A percentile compares a stretch with the other conserved stretches of the same genome.
These are phyloP conservation scores for Nemania sp. DNA, from an alignment of 2,329 filamentous ascomycete genomes.

Conservation along the genomic window DNA sequence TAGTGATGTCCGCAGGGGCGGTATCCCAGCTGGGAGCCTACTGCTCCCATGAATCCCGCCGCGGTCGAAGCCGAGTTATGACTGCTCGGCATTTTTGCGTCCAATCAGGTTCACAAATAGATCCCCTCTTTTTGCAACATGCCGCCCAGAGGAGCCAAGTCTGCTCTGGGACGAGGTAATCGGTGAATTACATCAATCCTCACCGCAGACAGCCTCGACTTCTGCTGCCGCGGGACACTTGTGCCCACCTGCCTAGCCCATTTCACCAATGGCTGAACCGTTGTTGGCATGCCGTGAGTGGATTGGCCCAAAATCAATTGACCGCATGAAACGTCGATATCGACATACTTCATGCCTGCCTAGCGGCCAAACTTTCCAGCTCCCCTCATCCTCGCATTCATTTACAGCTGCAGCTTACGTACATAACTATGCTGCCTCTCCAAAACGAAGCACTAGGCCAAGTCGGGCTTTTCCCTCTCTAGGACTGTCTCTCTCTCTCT, in stretches of 20 bases:
- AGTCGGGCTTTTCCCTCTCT: too few species aligned
- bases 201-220: conserved; percentile 33
- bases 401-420: background rate
- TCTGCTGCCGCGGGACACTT: conserved; percentile 25
- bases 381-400: background rate
- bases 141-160: conserved; percentile 28
- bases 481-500: too few species aligned
- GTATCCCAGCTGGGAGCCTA: background rate
- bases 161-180: conserved; percentile 24
- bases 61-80: conserved; percentile 14
- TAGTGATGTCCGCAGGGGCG: conserved; percentile 3
- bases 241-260: conserved; percentile 34
- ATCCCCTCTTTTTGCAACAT: conserved; percentile 14
- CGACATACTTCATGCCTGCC: background rate
- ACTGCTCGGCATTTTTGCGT: conserved; percentile 9
- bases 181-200: conserved; percentile 37
- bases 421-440: too few species aligned
- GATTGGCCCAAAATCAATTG: conserved; percentile 5
- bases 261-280: conserved; percentile 21
- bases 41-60: conserved; percentile 12
- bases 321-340: conserved; percentile 12
- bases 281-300: background rate
- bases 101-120: conserved; percentile 14
- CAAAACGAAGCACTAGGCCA: too few species aligned
- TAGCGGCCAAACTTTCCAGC: background rate